phyloP scores from a whole-genome alignment of 306 rosid genomes.

The Purshia tridentata region DNA sequence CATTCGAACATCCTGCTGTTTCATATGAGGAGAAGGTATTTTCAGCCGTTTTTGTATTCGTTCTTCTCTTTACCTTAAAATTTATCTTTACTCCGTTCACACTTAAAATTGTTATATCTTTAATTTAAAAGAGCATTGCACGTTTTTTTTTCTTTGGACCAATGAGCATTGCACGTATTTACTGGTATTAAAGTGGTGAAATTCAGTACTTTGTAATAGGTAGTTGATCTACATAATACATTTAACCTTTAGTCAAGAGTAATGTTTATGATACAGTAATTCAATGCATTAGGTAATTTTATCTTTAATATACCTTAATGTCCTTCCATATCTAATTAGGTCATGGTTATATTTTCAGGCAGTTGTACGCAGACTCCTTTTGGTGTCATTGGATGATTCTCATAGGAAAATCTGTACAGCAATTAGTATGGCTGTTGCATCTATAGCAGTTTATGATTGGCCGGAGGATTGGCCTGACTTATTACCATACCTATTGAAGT shows the following conservation, averaged over 20 bases:
- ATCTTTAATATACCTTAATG: too few species aligned
- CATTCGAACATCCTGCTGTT: constrained; percentile 84
- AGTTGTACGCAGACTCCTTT: constrained; percentile 61
- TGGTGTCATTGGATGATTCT: constrained; percentile 78
- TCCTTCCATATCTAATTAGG: constrained; percentile 23
- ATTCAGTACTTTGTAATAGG: too few species aligned
- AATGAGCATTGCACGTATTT: not conserved
- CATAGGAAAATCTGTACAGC: constrained; percentile 92
- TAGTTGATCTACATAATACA: too few species aligned
- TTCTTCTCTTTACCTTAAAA: not conserved
- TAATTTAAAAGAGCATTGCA: too few species aligned
- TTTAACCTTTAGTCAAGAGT: too few species aligned
- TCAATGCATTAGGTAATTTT: too few species aligned
- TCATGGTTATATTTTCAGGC: constrained; percentile 47
- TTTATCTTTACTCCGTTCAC: not conserved
- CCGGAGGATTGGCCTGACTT: constrained; percentile 94
- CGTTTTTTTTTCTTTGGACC: not conserved
- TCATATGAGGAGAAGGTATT: constrained; percentile 76
- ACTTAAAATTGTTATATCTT: not conserved
- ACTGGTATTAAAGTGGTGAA: too few species aligned
- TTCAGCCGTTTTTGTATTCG: constrained; percentile 6
- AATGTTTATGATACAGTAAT: too few species aligned
- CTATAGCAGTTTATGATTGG: constrained; percentile 89
- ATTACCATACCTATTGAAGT: constrained; percentile 70
- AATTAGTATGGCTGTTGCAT: constrained; percentile 90